Percentiles rank a stretch among this genome's conserved stretches.
phyloP scores from a whole-genome alignment of 192 early-diverging fungal genomes.

The Gryganskiella cystojenkinii region DNA sequence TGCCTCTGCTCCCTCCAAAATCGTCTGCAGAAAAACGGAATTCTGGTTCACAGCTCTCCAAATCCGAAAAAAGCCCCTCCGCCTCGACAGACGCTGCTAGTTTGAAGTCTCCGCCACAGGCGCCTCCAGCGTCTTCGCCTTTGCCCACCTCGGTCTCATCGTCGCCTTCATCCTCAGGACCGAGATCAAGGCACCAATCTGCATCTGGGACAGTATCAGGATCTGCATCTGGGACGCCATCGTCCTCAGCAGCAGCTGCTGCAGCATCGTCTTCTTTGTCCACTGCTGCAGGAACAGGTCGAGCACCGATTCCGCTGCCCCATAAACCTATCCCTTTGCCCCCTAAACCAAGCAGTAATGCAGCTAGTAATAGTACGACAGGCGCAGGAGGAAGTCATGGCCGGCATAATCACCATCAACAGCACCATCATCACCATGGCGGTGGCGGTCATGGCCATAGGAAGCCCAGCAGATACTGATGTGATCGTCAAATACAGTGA shows the following conservation, averaged over 20 bases:
- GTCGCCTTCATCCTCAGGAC: neutral
- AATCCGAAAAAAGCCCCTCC: no score
- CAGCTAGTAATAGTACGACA: no score
- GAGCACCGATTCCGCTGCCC: slow-evolving; percentile 36
- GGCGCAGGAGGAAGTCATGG: no score
- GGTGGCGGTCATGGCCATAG: neutral
- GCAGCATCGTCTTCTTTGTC: neutral
- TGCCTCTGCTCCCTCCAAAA: neutral
- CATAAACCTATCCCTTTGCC: slow-evolving; percentile 42
- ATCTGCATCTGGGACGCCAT: neutral
- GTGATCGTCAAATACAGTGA: no score
- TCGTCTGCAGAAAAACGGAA: slow-evolving; percentile 2
- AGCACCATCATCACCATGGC: no score
- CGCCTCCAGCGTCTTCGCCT: neutral
- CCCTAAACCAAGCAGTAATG: slow-evolving; percentile 8
- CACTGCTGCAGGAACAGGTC: slow-evolving; percentile 2
- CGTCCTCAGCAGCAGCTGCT: neutral
- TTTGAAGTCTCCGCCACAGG: neutral
- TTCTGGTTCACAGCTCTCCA: neutral
- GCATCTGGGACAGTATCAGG: neutral
- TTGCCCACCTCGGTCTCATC: neutral
- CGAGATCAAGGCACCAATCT: neutral
- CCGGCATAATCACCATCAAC: no score
- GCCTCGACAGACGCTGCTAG: neutral
- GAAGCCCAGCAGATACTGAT: neutral